Evolutionary conservation across 1,284 basidiomycete species (phyloP).

Genomic region (Fomitopsis betulina): DNA sequence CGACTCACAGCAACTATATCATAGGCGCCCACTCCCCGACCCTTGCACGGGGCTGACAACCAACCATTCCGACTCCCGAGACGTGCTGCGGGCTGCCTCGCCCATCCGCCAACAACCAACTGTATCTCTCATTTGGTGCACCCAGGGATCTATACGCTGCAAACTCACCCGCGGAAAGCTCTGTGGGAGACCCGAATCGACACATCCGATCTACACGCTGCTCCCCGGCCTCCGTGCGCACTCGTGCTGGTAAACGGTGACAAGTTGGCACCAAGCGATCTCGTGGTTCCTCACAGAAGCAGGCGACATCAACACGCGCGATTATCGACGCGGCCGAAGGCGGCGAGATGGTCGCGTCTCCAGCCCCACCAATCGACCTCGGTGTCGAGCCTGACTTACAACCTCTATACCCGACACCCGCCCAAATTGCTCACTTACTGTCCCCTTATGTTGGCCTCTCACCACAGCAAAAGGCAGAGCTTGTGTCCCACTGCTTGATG

Average conservation of each 20-base stretch:
- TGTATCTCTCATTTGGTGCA: background rate
- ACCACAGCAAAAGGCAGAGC: conserved; percentile 58
- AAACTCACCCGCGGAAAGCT: no score
- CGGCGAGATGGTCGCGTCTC: conserved; percentile 16
- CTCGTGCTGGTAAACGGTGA: background rate
- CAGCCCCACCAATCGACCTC: conserved; percentile 39
- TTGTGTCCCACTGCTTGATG: conserved; percentile 65
- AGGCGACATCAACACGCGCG: background rate
- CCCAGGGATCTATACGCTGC: background rate
- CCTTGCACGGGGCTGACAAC: background rate
- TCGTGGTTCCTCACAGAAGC: background rate
- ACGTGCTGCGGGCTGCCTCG: background rate
- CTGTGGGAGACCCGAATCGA: background rate
- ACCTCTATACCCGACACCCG: conserved; percentile 66
- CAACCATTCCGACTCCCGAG: background rate
- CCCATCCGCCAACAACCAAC: background rate
- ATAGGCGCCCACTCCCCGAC: conserved; percentile 1
- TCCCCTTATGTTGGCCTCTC: conserved; percentile 62
- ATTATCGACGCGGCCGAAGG: background rate
- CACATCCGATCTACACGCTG: background rate
- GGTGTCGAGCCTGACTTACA: conserved; percentile 72
- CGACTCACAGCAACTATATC: background rate
- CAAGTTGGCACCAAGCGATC: background rate
- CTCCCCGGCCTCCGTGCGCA: background rate
- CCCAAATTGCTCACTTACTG: conserved; percentile 58